Conservation (phyloP, 805 yeast genomes). For the Schwanniomyces polymorphus region DNA sequence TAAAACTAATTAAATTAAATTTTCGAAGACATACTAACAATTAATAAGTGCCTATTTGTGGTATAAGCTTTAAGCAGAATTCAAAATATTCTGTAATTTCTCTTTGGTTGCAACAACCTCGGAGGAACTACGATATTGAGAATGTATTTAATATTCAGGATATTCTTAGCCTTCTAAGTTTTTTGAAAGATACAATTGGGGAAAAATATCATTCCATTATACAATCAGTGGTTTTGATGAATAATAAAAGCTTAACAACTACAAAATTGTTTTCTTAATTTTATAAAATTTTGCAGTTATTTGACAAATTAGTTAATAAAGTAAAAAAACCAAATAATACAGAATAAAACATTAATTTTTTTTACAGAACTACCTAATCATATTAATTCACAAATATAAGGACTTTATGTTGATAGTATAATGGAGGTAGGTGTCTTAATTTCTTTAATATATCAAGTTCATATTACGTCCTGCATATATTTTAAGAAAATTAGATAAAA, state of each 20-base stretch:
- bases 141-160: conserved; percentile 2
- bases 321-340: neutral
- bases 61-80: conserved; percentile 9
- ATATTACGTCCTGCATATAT: neutral
- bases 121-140: neutral
- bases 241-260: conserved; percentile 6
- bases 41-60: conserved; percentile 14
- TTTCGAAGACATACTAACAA: conserved; percentile 1
- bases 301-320: neutral
- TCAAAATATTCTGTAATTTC: conserved; percentile 12
- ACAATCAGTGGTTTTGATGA: conserved; percentile 8
- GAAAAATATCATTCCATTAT: conserved; percentile 6
- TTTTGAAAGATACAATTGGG: conserved; percentile 4
- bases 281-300: neutral
- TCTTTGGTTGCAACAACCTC: conserved; percentile 14
- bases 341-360: no score
- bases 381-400: no score
- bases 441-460: no score
- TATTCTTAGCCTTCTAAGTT: conserved; percentile 5
- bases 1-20: neutral
- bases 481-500: neutral
- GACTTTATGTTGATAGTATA: no score
- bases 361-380: no score
- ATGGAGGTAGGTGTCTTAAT: no score
- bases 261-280: conserved; percentile 4